Evolutionary conservation across 164 flowering plant species (phyloP), one percentile per base, ranked within the genome.

Genomic region (Macadamia integrifolia): DNA sequence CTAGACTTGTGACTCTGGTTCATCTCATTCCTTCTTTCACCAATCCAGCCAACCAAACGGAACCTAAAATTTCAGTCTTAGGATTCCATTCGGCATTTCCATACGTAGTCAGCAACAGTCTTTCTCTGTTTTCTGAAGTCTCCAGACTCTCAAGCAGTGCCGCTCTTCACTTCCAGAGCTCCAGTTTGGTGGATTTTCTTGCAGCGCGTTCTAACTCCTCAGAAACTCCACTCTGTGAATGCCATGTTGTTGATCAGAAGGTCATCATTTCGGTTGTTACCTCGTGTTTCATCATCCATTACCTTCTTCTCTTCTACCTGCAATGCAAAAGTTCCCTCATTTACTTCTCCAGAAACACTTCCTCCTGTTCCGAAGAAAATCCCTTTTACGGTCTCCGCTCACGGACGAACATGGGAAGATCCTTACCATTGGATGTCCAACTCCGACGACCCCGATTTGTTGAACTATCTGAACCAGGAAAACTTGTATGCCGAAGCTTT

Each of bases 371-470:
- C 97, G 6, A 91, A 91, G 77, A 84, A 82, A 60, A 72, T 84
- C n/a, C 94, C 96, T 3, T 88, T 80, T 78, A 71, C 71, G 1
- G 84, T 78, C 68, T 75, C 92, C 3, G 84, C 80, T 30, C 96
- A 91, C 67, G 94, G 93, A 6, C 62, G 61, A 43, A 71, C 81
- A 31, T 87, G 88, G 93, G 72, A 83, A 59, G 98, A 93, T 67
- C 94, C 94, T 17, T 91, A 82, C 83, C 87, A 79, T 69, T 93
- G 97, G 98, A 93, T 93, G 97, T 77, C 82, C 66, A 78, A 91
- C 75, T 73, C 75, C 61, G 42, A 80, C 28, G 97, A 93, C 78
- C 96, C 97, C 1, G 92, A 87, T 71, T 78, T 91, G 40, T 40
- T 77, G 8, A 66, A 67, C n/a, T 80, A 89, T 58, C 84, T 93